These are phyloP conservation scores for Atkinsonella texensis DNA, from an alignment of 2,329 filamentous ascomycete genomes.

Conservation along the genomic window DNA sequence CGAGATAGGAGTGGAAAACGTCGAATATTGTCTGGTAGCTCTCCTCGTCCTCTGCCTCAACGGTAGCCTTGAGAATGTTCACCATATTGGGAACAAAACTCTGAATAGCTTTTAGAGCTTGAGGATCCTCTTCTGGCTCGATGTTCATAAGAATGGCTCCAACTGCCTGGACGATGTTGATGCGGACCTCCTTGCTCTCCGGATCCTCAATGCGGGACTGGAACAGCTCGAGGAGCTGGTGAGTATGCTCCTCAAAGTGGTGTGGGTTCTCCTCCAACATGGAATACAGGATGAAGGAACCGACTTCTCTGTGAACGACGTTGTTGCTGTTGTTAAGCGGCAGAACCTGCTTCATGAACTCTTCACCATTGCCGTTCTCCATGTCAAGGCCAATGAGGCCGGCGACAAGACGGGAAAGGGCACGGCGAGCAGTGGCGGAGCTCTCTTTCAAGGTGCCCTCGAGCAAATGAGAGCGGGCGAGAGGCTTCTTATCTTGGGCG, in stretches of 20 bases:
- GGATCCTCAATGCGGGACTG: slow-evolving; percentile 78
- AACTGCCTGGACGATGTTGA: slow-evolving; percentile 87
- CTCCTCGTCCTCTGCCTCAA: slow-evolving; percentile 73
- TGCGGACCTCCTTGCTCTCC: slow-evolving; percentile 80
- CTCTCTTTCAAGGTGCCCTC: slow-evolving; percentile 74
- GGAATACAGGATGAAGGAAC: slow-evolving; percentile 85
- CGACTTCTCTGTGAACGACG: slow-evolving; percentile 75
- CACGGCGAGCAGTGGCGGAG: slow-evolving; percentile 67
- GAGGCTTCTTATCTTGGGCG: slow-evolving; percentile 61
- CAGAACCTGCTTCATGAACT: slow-evolving; percentile 68
- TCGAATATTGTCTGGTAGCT: slow-evolving; percentile 85
- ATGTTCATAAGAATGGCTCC: slow-evolving; percentile 80
- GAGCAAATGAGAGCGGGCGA: slow-evolving; percentile 72
- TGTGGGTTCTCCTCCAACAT: slow-evolving; percentile 81
- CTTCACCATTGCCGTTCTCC: slow-evolving; percentile 59
- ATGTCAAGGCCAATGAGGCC: slow-evolving; percentile 79
- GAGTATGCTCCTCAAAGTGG: slow-evolving; percentile 69
- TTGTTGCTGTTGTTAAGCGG: slow-evolving; percentile 66
- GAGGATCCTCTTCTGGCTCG: slow-evolving; percentile 72
- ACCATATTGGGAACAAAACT: slow-evolving; percentile 79
- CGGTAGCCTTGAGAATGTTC: slow-evolving; percentile 71
- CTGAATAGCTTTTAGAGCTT: slow-evolving; percentile 64
- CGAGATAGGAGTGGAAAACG: slow-evolving; percentile 90
- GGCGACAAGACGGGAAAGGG: slow-evolving; percentile 76
- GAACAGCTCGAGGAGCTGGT: slow-evolving; percentile 73